Evolutionary conservation across 2,329 filamentous ascomycete genomes (phyloP), one percentile per base, ranked within the genome.

Genomic region (Aspergillus quadrilineatus): DNA sequence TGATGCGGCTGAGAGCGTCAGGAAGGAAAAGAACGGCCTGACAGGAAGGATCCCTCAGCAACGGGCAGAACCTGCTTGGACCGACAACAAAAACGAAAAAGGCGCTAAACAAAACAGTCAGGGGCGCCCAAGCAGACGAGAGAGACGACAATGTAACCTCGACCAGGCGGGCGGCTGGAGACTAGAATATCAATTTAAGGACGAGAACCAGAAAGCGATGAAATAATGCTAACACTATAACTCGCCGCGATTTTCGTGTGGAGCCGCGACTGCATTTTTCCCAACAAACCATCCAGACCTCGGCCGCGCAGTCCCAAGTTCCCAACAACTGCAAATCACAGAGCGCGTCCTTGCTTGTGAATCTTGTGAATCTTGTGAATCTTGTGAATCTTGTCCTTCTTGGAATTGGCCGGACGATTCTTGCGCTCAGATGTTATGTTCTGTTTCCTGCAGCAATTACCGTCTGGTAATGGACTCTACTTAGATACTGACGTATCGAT

Each of bases 181-280:
- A 43, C 15, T 15, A 43, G 34, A 53, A 41, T 47, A 34, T 10
- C 17, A 52, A 45, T 37, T 45, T 45, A 37, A 52, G 15, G 34
- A 26, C 7, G 17, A 44, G 30, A 36, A 29, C 39, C 30, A 36
- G 41, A 7, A 47, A 32, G n/a, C 10, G 39, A 45, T 44, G 39
- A 50, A 44, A 45, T 44, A 55, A 55, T 48, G 32, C 29, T 29
- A 34, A 46, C 47, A 41, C 42, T 47, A 36, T 41, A 22, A 47
- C 32, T 53, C 39, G 42, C 43, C 47, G 43, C 39, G 34, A 37
- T 45, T 45, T 37, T 41, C n/a, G 36, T 43, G 58, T 60, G 58
- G 58, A 60, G 56, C 58, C 56, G 43, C 56, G 44, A 53, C 15
- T 56, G 58, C 56, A 47, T 60, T 60, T 60, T 58, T 56, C 58